Percentiles rank a stretch among this genome's conserved stretches.
These are phyloP conservation scores for Suillus spraguei DNA, from an alignment of 768 basidiomycete species.

Conservation along the genomic window DNA sequence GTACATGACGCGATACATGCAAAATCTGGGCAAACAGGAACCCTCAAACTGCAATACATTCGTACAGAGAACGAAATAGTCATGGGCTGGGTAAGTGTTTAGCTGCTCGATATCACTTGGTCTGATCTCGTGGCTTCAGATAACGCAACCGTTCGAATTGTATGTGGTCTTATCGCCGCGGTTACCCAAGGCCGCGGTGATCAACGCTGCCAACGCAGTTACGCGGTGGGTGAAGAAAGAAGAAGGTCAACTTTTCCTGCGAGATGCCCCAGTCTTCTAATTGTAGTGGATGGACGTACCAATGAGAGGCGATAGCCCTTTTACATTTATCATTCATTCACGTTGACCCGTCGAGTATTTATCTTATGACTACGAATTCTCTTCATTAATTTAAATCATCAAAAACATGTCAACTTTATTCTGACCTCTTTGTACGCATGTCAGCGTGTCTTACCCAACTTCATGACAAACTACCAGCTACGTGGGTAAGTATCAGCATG, in stretches of 20 bases:
- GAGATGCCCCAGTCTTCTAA: constrained; percentile 88
- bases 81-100: constrained; percentile 85
- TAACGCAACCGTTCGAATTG: constrained; percentile 92
- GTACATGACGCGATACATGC: constrained; percentile 90
- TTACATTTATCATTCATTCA: not conserved
- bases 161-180: constrained; percentile 82
- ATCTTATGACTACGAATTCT: not conserved
- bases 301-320: not conserved
- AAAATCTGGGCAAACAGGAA: constrained; percentile 78
- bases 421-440: not conserved
- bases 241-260: constrained; percentile 78
- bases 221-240: constrained; percentile 91
- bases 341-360: not conserved
- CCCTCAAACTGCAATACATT: constrained; percentile 86
- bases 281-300: not conserved
- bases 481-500: not conserved
- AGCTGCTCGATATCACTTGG: not conserved
- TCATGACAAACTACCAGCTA: not conserved
- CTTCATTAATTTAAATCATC: not conserved
- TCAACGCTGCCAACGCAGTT: constrained; percentile 88
- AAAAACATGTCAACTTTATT: not conserved
- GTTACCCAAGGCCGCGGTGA: constrained; percentile 85
- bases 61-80: constrained; percentile 85
- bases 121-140: constrained; percentile 45
- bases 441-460: not conserved